phyloP scores from a whole-genome alignment of 768 basidiomycete species.

The Termitomyces sp. region DNA sequence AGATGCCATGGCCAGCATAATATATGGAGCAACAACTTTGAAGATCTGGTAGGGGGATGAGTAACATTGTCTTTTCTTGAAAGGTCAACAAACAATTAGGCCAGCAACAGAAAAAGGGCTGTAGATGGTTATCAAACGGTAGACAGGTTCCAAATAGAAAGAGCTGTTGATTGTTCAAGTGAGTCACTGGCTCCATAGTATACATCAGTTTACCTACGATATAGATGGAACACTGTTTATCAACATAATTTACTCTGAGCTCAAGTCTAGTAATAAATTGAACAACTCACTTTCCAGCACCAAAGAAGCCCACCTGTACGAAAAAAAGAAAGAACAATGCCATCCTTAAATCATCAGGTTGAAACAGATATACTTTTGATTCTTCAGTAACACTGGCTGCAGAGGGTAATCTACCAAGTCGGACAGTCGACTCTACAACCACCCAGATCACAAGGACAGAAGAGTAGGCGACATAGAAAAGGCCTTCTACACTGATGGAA shows the following conservation, averaged over 20 bases:
- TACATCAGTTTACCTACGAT: slow-evolving; percentile 47
- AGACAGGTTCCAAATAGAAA: slow-evolving; percentile 87
- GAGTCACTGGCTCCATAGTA: neutral
- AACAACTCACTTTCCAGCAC: slow-evolving; percentile 70
- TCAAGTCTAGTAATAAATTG: neutral
- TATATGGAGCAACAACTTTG: slow-evolving; percentile 80
- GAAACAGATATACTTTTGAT: slow-evolving; percentile 39
- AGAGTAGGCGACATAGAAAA: slow-evolving; percentile 75
- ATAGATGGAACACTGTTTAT: slow-evolving; percentile 70
- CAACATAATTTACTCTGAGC: neutral
- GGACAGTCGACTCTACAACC: slow-evolving; percentile 46
- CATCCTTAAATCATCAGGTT: slow-evolving; percentile 63
- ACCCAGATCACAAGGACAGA: slow-evolving; percentile 68
- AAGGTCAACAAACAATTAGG: slow-evolving; percentile 48
- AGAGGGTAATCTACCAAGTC: slow-evolving; percentile 8
- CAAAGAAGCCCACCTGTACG: slow-evolving; percentile 84
- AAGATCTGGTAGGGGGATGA: slow-evolving; percentile 47
- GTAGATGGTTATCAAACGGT: slow-evolving; percentile 82
- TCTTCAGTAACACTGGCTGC: slow-evolving; percentile 3
- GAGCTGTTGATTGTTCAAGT: slow-evolving; percentile 37
- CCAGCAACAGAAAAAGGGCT: slow-evolving; percentile 81
- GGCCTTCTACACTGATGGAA: slow-evolving; percentile 77
- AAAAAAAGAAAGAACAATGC: slow-evolving; percentile 84
- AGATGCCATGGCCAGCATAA: slow-evolving; percentile 68
- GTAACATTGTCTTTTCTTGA: neutral